Conservation (phyloP, 2,329 filamentous ascomycete species). For the Neurospora sp. region DNA sequence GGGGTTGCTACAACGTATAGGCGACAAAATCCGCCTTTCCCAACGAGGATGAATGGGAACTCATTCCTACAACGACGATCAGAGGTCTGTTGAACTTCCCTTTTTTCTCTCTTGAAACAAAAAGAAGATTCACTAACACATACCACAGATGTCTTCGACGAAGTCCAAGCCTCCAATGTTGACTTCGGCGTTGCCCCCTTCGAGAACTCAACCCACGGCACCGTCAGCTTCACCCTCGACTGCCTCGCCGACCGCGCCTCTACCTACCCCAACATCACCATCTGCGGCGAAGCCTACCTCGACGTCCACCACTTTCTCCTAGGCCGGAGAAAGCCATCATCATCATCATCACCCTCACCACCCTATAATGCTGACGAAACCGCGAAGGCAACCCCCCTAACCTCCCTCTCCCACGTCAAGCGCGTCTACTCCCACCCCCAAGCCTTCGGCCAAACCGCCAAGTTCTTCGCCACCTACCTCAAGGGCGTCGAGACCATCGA, state of each 20-base stretch:
- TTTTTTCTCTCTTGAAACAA: background rate
- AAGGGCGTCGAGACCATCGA: constrained; percentile 71
- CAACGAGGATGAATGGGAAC: constrained; percentile 31
- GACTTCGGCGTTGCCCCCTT: constrained; percentile 79
- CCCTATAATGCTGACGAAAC: background rate
- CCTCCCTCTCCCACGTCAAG: constrained; percentile 50
- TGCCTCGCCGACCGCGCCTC: constrained; percentile 66
- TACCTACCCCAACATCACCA: constrained; percentile 56
- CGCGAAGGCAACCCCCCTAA: constrained; percentile 31
- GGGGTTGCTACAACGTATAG: constrained; percentile 10
- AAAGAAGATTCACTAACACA: constrained; percentile 1
- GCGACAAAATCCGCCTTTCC: constrained; percentile 33
- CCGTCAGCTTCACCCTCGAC: constrained; percentile 83
- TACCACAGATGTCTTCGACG: constrained; percentile 61
- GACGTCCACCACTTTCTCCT: constrained; percentile 83
- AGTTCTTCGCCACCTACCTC: constrained; percentile 61
- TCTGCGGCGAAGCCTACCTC: constrained; percentile 78
- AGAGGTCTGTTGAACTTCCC: constrained; percentile 22
- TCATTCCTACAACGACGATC: constrained; percentile 43
- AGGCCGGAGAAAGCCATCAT: constrained; percentile 30
- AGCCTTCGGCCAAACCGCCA: constrained; percentile 83
- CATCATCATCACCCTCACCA: too few species aligned
- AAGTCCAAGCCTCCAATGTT: constrained; percentile 57
- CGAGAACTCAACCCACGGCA: constrained; percentile 92
- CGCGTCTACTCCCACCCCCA: constrained; percentile 90